Conservation (phyloP, 257 asterid genomes). For the Ajuga chamaepitys region DNA sequence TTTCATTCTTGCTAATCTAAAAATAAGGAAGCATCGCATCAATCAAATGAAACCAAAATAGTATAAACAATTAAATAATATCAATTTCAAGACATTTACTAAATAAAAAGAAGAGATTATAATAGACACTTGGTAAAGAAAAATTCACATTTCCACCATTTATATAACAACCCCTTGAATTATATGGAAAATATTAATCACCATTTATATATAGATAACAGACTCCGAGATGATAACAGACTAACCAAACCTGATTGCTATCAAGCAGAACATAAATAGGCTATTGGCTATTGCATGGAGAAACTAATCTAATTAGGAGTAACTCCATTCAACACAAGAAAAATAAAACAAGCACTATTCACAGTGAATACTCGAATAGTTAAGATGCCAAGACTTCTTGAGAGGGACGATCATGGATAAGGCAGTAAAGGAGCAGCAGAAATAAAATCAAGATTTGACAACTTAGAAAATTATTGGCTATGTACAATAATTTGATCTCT, state of each 20-base stretch:
- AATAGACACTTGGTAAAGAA: no score
- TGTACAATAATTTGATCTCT: no score
- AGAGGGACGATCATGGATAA: not conserved
- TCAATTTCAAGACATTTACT: no score
- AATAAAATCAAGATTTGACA: not conserved
- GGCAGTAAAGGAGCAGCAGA: not conserved
- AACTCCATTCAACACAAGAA: not conserved
- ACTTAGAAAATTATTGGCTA: not conserved
- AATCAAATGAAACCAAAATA: no score
- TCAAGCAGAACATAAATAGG: not conserved
- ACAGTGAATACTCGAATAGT: not conserved
- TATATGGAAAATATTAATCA: no score
- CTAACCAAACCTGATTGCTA: slow-evolving; percentile 9
- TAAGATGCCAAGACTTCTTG: not conserved
- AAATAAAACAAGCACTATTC: not conserved
- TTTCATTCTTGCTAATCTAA: no score
- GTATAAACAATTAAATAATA: no score
- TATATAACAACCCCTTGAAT: no score
- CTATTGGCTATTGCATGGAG: not conserved
- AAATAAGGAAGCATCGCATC: no score
- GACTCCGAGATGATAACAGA: not conserved
- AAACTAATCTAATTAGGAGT: not conserved
- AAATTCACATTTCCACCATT: no score
- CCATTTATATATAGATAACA: no score
- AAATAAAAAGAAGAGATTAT: no score